Evolutionary conservation across 208 protist genomes (phyloP).

Genomic region (Wallacemonas collosoma): DNA sequence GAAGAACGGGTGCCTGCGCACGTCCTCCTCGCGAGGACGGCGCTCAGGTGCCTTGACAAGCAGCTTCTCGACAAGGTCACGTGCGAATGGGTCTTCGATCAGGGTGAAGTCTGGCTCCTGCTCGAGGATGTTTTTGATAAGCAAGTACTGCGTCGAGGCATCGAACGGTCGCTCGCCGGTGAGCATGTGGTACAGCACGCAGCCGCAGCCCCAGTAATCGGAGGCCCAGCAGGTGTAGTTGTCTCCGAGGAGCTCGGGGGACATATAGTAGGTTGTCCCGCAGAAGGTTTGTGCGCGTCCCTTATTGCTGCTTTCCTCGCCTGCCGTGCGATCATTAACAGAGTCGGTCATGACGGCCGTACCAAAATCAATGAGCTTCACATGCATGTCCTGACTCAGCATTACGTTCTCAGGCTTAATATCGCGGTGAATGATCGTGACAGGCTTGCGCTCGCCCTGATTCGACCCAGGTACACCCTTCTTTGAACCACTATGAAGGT

Average conservation of each 20-base stretch:
- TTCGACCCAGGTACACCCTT: slow-evolving; percentile 23
- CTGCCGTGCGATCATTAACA: slow-evolving; percentile 63
- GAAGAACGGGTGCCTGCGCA: slow-evolving; percentile 84
- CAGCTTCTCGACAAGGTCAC: slow-evolving; percentile 77
- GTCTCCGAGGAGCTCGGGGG: slow-evolving; percentile 91
- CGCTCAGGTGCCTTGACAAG: slow-evolving; percentile 71
- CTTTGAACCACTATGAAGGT: slow-evolving; percentile 92
- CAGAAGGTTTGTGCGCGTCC: slow-evolving; percentile 87
- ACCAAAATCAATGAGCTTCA: slow-evolving; percentile 97
- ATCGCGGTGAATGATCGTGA: slow-evolving; percentile 94
- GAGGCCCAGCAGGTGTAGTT: slow-evolving; percentile 93
- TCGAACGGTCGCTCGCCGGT: slow-evolving; percentile 88
- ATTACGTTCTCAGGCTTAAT: slow-evolving; percentile 97
- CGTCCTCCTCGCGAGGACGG: slow-evolving; percentile 63
- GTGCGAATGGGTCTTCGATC: slow-evolving; percentile 67
- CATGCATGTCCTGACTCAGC: slow-evolving; percentile 88
- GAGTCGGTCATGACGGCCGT: slow-evolving; percentile 85
- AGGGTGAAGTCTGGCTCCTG: slow-evolving; percentile 76
- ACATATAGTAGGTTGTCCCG: slow-evolving; percentile 94
- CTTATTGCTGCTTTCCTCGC: slow-evolving; percentile 43
- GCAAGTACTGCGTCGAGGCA: slow-evolving; percentile 82
- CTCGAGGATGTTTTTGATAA: slow-evolving; percentile 89
- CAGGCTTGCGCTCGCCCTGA: slow-evolving; percentile 29
- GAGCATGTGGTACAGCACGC: slow-evolving; percentile 92
- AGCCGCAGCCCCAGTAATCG: slow-evolving; percentile 95